Percentiles rank a stretch among this genome's conserved stretches.
phyloP scores from a whole-genome alignment of 371 early-diverging fungal species.

The Circinella umbellata region DNA sequence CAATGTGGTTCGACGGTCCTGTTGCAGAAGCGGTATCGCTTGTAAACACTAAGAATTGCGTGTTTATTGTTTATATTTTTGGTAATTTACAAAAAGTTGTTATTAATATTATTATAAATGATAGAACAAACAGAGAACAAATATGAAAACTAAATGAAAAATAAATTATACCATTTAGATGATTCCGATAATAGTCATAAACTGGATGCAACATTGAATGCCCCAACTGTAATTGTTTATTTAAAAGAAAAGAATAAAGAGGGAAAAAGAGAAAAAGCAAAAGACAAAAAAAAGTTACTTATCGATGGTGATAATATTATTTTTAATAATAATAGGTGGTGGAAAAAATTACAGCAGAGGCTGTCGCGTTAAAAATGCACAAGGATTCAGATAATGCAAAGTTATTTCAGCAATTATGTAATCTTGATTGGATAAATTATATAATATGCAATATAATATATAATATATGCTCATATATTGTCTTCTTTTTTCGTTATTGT shows the following conservation, averaged over 20 bases:
- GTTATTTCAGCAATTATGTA: constrained; percentile 34
- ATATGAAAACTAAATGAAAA: background rate
- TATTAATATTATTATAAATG: too few relatives aligned
- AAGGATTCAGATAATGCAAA: constrained; percentile 28
- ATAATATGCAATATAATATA: too few relatives aligned
- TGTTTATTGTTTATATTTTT: constrained; percentile 27
- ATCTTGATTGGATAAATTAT: background rate
- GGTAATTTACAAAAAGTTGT: constrained; percentile 13
- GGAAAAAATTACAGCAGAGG: background rate
- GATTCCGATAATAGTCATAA: constrained; percentile 17
- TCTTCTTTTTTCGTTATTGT: too few relatives aligned
- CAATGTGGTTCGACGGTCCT: constrained; percentile 31
- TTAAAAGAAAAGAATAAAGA: background rate
- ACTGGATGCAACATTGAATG: constrained; percentile 13
- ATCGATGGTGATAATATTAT: background rate
- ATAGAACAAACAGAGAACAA: too few relatives aligned
- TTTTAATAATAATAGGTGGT: constrained; percentile 9
- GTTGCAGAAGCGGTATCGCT: constrained; percentile 28
- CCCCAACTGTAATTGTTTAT: constrained; percentile 1
- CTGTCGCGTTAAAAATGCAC: constrained; percentile 26
- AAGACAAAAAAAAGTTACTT: background rate
- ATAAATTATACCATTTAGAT: constrained; percentile 1
- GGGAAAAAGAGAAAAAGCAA: background rate
- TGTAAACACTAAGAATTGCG: constrained; percentile 28
- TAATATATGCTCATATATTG: too few relatives aligned